Evolutionary conservation across 495 filamentous ascomycete genomes (phyloP), one percentile per base, ranked within the genome.

Genomic region (Penicillium mononematosum): DNA sequence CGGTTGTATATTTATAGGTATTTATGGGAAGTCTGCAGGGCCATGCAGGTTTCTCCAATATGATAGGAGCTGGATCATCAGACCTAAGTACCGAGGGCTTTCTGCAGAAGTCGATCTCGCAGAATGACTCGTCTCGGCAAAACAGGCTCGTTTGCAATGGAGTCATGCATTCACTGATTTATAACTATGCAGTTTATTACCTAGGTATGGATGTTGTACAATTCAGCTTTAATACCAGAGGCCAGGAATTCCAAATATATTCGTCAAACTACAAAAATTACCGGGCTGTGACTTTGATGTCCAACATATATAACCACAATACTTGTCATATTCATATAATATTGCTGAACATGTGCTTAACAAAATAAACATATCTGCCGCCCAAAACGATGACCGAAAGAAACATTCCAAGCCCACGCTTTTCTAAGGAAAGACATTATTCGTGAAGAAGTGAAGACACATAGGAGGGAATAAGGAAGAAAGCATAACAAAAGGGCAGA

Each of bases 371-470:
- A 14, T 19, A 25, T 9, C 17, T 43, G 17, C 50, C 25, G 12
- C 38, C 25, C 25, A 51, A 25, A 48, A 3, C 8, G 14, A 27
- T 31, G 36, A 42, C 10, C 25, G 27, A 42, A 22, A 16, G 5
- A 31, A 0, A 53, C 9, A 53, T 1, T 12, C 16, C 50, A 31
- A 39, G 17, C 50, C 25, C 50, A 53, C 12, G 50, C 36, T 39
- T 27, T 12, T 17, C 16, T 19, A 52, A 52, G 38, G 50, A 43
- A 32, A 52, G 50, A 52, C 50, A 44, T 53, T 19, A 53, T 43
- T 53, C 50, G 27, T 53, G 39, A 53, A 10, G 44, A 19, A 29
- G 16, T 27, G 12, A 46, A 25, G 24, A 32, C 20, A 46, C 20
- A 29, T 7, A 29, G 36, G n/a, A 39, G 36, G n/a, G 36, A 41